phyloP scores from a whole-genome alignment of 345 rosid genomes.

The Combretum micranthum region DNA sequence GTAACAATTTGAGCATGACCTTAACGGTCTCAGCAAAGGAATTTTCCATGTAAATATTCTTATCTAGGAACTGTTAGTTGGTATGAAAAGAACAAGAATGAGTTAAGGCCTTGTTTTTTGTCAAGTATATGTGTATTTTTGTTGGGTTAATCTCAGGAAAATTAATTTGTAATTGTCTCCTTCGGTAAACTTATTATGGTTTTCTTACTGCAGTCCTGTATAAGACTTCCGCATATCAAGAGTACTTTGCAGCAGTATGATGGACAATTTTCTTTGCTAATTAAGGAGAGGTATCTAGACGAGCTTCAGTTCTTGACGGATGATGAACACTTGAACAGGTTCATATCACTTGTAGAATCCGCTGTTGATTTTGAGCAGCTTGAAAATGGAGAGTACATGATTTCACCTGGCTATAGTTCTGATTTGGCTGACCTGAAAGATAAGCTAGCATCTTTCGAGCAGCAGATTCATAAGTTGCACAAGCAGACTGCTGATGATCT shows the following conservation, averaged over 20 bases:
- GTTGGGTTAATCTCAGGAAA: too few species aligned
- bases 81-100: too few species aligned
- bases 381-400: conserved; percentile 94
- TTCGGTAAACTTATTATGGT: not conserved
- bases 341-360: conserved; percentile 78
- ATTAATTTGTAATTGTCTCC: too few species aligned
- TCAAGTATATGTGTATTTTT: too few species aligned
- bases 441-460: conserved; percentile 69
- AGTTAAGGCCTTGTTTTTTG: too few species aligned
- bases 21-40: too few species aligned
- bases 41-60: too few species aligned
- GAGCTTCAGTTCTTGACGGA: conserved; percentile 46
- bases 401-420: conserved; percentile 76
- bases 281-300: conserved; percentile 58
- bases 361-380: conserved; percentile 92
- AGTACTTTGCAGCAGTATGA: conserved; percentile 57
- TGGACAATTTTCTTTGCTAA: conserved; percentile 60
- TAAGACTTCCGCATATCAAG: conserved; percentile 78
- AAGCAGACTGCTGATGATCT: conserved; percentile 80
- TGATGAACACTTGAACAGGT: conserved; percentile 70
- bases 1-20: not conserved
- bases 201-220: conserved; percentile 58
- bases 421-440: conserved; percentile 61
- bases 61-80: too few species aligned
- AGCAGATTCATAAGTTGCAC: conserved; percentile 73